These are phyloP conservation scores for Acacia melanoxylon DNA, from an alignment of 306 rosid species.

Conservation along the genomic window DNA sequence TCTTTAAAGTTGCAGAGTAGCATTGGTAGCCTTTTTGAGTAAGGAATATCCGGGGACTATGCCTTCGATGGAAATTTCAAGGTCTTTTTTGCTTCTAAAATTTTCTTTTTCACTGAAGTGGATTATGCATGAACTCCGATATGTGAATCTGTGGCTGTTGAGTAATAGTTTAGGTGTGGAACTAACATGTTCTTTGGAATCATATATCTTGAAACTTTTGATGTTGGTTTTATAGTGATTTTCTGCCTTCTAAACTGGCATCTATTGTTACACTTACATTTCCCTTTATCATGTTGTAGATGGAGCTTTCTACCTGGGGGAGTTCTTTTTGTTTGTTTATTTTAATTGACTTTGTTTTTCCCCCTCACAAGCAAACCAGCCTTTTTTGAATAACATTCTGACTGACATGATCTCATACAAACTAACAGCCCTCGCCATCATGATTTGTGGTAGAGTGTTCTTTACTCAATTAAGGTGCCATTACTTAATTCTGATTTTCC, in stretches of 20 bases:
- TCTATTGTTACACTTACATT: background rate
- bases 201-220: background rate
- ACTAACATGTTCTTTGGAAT: background rate
- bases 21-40: background rate
- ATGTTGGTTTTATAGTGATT: background rate
- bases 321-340: background rate
- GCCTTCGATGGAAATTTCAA: background rate
- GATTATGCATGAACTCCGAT: background rate
- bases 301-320: background rate
- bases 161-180: background rate
- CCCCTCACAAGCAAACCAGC: background rate
- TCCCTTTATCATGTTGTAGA: background rate
- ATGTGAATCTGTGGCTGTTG: background rate
- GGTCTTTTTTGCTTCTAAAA: too few species aligned
- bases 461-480: constrained; percentile 20
- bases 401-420: background rate
- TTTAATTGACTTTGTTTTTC: background rate
- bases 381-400: background rate
- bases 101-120: background rate
- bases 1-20: background rate
- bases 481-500: background rate
- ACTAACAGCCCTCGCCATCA: background rate
- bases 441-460: background rate
- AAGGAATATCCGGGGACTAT: background rate
- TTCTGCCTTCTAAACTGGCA: background rate